Percentiles rank a stretch among this genome's conserved stretches.
phyloP scores from a whole-genome alignment of 495 filamentous ascomycete species.

The Penicillium crystallinum region DNA sequence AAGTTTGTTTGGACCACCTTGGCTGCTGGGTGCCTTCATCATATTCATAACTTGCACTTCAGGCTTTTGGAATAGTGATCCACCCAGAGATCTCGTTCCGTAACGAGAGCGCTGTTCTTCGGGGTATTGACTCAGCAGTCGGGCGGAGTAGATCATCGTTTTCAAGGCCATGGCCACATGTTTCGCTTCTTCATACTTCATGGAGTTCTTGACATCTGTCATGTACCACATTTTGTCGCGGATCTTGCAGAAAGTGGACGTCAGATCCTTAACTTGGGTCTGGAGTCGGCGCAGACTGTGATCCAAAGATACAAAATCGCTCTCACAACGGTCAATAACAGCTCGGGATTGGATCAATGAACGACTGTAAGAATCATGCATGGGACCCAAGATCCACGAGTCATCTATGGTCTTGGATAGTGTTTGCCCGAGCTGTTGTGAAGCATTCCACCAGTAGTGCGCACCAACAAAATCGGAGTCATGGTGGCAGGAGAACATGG shows the following conservation, averaged over 20 bases:
- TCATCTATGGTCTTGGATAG: constrained; percentile 22
- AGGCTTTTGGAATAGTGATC: constrained; percentile 71
- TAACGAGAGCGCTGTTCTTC: constrained; percentile 46
- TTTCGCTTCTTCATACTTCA: constrained; percentile 80
- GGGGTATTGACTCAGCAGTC: constrained; percentile 34
- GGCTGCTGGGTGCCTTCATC: constrained; percentile 73
- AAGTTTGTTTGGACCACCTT: constrained; percentile 89
- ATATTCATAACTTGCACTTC: constrained; percentile 85
- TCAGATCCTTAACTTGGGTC: constrained; percentile 29
- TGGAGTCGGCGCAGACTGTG: constrained; percentile 35
- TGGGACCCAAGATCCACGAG: constrained; percentile 40
- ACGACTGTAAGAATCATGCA: constrained; percentile 33
- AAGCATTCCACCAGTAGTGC: constrained; percentile 48
- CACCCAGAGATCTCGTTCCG: constrained; percentile 43
- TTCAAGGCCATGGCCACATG: constrained; percentile 84
- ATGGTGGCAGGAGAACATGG: constrained; percentile 35
- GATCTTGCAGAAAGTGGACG: constrained; percentile 33
- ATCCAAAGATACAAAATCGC: constrained; percentile 34
- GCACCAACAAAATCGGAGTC: constrained; percentile 42
- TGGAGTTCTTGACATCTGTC: constrained; percentile 90
- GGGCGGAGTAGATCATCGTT: constrained; percentile 67
- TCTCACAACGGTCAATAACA: constrained; percentile 41
- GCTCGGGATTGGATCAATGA: constrained; percentile 34
- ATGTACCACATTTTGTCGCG: constrained; percentile 99
- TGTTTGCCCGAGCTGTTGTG: constrained; percentile 32